Evolutionary conservation across 2,329 filamentous ascomycete species (phyloP).

Genomic region (Trichoderma hamatum): DNA sequence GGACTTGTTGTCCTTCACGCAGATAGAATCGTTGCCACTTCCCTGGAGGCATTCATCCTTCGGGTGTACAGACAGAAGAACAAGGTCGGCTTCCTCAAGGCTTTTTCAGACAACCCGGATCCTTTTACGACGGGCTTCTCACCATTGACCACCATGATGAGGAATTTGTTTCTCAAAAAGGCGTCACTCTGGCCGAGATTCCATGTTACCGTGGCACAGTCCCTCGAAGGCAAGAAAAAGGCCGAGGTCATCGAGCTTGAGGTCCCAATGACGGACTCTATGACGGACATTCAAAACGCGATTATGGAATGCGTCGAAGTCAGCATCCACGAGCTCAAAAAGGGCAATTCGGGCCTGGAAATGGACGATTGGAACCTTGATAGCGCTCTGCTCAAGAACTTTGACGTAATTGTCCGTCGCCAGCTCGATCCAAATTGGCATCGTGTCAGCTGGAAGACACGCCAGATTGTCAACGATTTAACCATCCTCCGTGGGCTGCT

Average conservation of each 20-base stretch:
- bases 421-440: slow-evolving; percentile 98
- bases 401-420: slow-evolving; percentile 83
- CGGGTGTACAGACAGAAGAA: slow-evolving; percentile 94
- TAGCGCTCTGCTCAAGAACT: slow-evolving; percentile 88
- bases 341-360: slow-evolving; percentile 84
- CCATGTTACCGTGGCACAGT: slow-evolving; percentile 85
- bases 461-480: slow-evolving; percentile 89
- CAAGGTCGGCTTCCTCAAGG: slow-evolving; percentile 90
- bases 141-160: slow-evolving; percentile 85
- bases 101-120: slow-evolving; percentile 92
- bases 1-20: slow-evolving; percentile 87
- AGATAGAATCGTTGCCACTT: slow-evolving; percentile 82
- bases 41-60: slow-evolving; percentile 91
- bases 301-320: slow-evolving; percentile 95
- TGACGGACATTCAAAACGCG: slow-evolving; percentile 91
- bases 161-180: slow-evolving; percentile 84
- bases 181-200: slow-evolving; percentile 91
- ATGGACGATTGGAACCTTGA: slow-evolving; percentile 98
- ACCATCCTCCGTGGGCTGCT: slow-evolving; percentile 81
- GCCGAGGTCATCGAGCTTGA: slow-evolving; percentile 97
- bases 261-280: slow-evolving; percentile 91
- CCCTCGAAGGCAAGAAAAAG: slow-evolving; percentile 87
- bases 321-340: slow-evolving; percentile 91
- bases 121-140: slow-evolving; percentile 87
- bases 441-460: slow-evolving; percentile 90